Conservation (phyloP, 164 flowering plant genomes). For the Echeveria elegans region DNA sequence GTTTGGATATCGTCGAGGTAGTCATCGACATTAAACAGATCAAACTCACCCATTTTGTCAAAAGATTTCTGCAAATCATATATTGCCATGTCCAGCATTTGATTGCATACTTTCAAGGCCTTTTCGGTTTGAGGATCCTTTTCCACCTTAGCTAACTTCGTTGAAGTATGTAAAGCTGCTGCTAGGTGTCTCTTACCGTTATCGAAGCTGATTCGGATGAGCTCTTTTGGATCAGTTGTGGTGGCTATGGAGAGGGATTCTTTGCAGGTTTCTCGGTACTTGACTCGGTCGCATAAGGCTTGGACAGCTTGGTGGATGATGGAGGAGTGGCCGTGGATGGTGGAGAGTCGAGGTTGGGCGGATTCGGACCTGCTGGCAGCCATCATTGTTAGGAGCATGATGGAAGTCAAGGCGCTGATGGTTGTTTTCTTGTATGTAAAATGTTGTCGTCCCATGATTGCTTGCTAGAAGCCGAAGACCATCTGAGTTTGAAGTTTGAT, state of each 20-base stretch:
- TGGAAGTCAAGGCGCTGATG: conserved; percentile 28
- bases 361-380: conserved; percentile 18
- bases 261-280: conserved; percentile 34
- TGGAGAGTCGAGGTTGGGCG: not conserved
- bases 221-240: conserved; percentile 34
- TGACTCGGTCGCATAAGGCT: conserved; percentile 39
- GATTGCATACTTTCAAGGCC: conserved; percentile 32
- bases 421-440: conserved; percentile 29
- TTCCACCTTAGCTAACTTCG: conserved; percentile 27
- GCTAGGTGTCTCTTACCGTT: conserved; percentile 18
- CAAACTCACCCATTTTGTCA: conserved; percentile 12
- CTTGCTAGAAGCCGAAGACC: not conserved
- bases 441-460: not conserved
- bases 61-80: conserved; percentile 6
- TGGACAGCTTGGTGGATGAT: conserved; percentile 32
- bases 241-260: conserved; percentile 20
- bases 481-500: not conserved
- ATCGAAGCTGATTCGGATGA: conserved; percentile 27
- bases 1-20: conserved; percentile 8
- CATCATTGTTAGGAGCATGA: conserved; percentile 51
- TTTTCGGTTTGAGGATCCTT: conserved; percentile 11
- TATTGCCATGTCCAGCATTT: conserved; percentile 19
- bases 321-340: conserved; percentile 2
- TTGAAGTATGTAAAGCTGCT: conserved; percentile 18
- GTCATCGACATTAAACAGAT: conserved; percentile 9